Evolutionary conservation across 2,329 filamentous ascomycete genomes (phyloP).

Genomic region (Sporothrix euskadiensis): DNA sequence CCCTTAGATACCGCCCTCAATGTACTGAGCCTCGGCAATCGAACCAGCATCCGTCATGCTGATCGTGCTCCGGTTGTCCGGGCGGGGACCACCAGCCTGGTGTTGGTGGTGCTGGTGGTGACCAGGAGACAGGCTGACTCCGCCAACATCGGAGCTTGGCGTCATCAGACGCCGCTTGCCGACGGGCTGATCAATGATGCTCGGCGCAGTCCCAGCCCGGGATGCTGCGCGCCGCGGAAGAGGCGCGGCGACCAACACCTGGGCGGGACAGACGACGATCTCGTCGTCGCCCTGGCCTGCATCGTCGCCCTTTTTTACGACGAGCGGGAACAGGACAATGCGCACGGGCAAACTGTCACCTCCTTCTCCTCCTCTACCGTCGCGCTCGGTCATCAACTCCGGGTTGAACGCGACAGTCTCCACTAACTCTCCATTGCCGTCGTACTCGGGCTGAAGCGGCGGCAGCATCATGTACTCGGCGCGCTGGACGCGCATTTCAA

Average conservation of each 20-base stretch:
- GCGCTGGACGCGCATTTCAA: constrained; percentile 96
- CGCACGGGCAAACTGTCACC: constrained; percentile 73
- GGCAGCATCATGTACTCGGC: constrained; percentile 99
- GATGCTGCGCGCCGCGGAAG: constrained; percentile 36
- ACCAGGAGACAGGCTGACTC: constrained; percentile 41
- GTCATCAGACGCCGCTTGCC: constrained; percentile 42
- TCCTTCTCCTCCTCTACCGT: constrained; percentile 58
- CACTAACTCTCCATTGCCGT: constrained; percentile 84
- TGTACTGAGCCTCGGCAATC: constrained; percentile 22
- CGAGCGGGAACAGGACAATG: constrained; percentile 90
- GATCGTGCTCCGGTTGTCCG: constrained; percentile 40
- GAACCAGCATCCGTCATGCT: constrained; percentile 38
- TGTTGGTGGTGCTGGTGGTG: constrained; percentile 29
- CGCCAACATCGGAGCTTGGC: constrained; percentile 56
- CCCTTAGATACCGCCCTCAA: constrained; percentile 21
- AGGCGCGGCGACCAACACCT: constrained; percentile 75
- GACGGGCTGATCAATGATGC: constrained; percentile 1
- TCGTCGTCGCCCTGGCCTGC: constrained; percentile 85
- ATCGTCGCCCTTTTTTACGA: constrained; percentile 94
- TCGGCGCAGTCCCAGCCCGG: constrained; percentile 35
- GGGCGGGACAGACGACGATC: constrained; percentile 91
- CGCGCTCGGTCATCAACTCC: constrained; percentile 87
- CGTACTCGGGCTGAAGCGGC: constrained; percentile 90
- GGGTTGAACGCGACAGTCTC: constrained; percentile 91
- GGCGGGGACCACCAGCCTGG: constrained; percentile 45